Evolutionary conservation across 2,329 filamentous ascomycete genomes (phyloP).

Genomic region (Sporothrix sp.): DNA sequence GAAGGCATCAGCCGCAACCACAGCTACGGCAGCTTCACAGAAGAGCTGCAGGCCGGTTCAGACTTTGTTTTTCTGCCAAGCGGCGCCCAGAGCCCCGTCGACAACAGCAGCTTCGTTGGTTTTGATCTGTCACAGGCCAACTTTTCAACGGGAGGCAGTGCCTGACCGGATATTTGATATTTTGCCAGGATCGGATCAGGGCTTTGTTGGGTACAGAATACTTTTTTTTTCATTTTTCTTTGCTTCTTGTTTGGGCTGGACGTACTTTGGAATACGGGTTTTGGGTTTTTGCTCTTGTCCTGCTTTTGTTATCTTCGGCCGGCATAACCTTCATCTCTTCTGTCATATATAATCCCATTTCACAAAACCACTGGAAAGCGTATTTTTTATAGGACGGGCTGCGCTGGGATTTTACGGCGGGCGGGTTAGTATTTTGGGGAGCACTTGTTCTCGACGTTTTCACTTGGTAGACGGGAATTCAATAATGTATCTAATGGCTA

Average conservation of each 20-base stretch:
- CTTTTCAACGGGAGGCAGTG: not conserved
- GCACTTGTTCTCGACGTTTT: too few species aligned
- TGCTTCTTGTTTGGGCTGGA: not conserved
- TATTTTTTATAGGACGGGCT: too few species aligned
- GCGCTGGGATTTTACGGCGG: too few species aligned
- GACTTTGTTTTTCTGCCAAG: not conserved
- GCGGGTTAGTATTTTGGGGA: too few species aligned
- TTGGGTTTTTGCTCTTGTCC: too few species aligned
- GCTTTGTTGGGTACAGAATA: too few species aligned
- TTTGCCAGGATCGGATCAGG: too few species aligned
- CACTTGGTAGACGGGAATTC: not conserved
- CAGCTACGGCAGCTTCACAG: constrained; percentile 12
- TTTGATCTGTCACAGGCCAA: constrained; percentile 1
- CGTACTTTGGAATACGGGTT: too few species aligned
- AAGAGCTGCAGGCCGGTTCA: constrained; percentile 1
- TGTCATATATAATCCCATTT: not conserved
- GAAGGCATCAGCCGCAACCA: constrained; percentile 12
- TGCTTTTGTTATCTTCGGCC: too few species aligned
- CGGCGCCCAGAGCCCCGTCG: constrained; percentile 3
- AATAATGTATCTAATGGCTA: constrained; percentile 1
- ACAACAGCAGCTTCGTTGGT: not conserved
- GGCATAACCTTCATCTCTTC: not conserved
- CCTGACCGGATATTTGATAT: too few species aligned
- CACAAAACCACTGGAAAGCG: too few species aligned
- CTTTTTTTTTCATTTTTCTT: not conserved